A percentile compares a stretch with the other conserved stretches of the same genome.
Evolutionary conservation across 345 rosid species (phyloP).

Genomic region (Boechera stricta): DNA sequence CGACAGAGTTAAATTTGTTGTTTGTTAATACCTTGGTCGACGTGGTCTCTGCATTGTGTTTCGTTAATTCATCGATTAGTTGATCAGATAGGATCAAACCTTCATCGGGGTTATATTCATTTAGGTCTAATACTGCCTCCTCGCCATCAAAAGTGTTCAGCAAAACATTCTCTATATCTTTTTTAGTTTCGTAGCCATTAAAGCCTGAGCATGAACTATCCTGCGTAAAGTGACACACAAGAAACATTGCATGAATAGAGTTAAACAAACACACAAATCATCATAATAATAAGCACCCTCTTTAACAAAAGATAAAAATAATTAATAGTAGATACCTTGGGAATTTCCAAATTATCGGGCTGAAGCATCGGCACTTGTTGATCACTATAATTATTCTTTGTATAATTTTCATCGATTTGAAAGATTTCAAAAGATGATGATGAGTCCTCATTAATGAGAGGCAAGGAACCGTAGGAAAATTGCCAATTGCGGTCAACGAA

Average conservation of each 20-base stretch:
- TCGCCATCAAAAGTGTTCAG: neutral
- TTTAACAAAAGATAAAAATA: neutral
- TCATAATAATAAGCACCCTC: neutral
- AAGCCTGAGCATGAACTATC: slow-evolving; percentile 28
- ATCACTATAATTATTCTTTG: slow-evolving; percentile 14
- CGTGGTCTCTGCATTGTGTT: neutral
- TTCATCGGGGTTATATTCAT: neutral
- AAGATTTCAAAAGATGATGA: neutral
- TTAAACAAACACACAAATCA: neutral
- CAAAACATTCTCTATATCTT: slow-evolving; percentile 30
- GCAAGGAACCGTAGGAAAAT: neutral
- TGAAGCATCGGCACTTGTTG: slow-evolving; percentile 15
- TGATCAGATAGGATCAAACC: slow-evolving; percentile 10
- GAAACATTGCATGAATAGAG: neutral
- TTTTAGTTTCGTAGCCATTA: slow-evolving; percentile 16
- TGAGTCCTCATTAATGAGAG: slow-evolving; percentile 7
- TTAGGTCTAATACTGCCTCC: slow-evolving; percentile 3
- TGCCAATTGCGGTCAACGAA: neutral
- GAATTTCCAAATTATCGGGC: slow-evolving; percentile 5
- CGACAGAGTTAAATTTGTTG: neutral
- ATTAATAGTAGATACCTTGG: slow-evolving; percentile 8
- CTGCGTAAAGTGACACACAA: slow-evolving; percentile 21
- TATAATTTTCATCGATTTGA: slow-evolving; percentile 19
- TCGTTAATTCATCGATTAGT: slow-evolving; percentile 12
- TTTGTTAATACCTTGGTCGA: slow-evolving; percentile 19